Evolutionary conservation across 768 basidiomycete genomes (phyloP).

Genomic region (Boletus subcaerulescens): DNA sequence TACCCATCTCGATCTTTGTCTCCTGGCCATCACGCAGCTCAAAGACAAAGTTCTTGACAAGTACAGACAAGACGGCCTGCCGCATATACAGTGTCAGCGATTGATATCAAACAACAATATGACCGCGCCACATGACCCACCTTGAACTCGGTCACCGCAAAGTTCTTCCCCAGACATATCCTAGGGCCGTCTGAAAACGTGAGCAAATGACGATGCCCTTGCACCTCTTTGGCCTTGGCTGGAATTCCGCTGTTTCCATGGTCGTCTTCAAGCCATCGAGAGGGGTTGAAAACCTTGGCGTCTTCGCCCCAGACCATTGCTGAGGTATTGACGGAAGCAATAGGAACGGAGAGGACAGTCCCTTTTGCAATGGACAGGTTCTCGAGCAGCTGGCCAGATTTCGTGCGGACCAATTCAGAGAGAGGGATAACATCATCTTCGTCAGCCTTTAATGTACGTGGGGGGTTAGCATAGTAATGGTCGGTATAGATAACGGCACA

Average conservation of each 20-base stretch:
- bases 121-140: constrained; percentile 8
- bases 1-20: constrained; percentile 13
- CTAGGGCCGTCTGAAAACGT: constrained; percentile 52
- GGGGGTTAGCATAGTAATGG: too few relatives aligned
- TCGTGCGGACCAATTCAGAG: constrained; percentile 43
- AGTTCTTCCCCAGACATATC: constrained; percentile 47
- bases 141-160: constrained; percentile 42
- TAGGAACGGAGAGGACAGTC: constrained; percentile 30
- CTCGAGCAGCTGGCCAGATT: constrained; percentile 38
- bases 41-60: constrained; percentile 41
- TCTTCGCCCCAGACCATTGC: constrained; percentile 59
- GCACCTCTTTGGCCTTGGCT: constrained; percentile 37
- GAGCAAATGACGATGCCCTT: constrained; percentile 49
- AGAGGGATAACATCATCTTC: constrained; percentile 62
- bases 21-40: constrained; percentile 37
- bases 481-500: background rate
- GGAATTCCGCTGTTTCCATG: constrained; percentile 17
- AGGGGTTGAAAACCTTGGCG: constrained; percentile 56
- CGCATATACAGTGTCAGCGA: background rate
- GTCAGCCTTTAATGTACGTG: constrained; percentile 32
- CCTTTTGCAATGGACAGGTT: constrained; percentile 47
- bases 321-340: constrained; percentile 46
- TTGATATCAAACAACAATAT: background rate
- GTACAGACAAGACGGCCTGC: constrained; percentile 42
- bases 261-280: constrained; percentile 52